phyloP scores from a whole-genome alignment of 108 stramenopile genomes.

The Cyclotella baltica region DNA sequence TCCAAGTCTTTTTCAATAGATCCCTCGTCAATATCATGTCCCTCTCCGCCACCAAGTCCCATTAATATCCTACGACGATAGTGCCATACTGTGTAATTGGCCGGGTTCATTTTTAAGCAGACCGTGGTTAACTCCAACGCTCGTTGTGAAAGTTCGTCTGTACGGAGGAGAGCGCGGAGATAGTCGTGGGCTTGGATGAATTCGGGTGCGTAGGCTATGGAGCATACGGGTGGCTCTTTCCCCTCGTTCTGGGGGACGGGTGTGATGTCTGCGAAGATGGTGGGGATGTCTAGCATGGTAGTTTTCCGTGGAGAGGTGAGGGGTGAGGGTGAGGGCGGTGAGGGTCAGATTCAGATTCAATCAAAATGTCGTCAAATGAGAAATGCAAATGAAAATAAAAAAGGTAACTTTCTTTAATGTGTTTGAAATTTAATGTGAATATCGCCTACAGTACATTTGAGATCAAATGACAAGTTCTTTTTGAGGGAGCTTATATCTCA shows the following conservation, averaged over 20 bases:
- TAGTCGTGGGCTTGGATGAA: slow-evolving; percentile 87
- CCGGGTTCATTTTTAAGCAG: slow-evolving; percentile 91
- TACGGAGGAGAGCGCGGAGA: slow-evolving; percentile 82
- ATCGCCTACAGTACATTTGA: no score
- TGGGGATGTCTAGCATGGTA: slow-evolving; percentile 34
- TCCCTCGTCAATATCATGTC: slow-evolving; percentile 31
- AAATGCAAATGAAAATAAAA: no score
- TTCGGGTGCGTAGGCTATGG: slow-evolving; percentile 86
- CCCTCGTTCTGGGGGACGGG: slow-evolving; percentile 94
- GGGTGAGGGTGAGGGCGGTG: background rate
- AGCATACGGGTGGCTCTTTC: slow-evolving; percentile 80
- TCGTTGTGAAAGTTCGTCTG: slow-evolving; percentile 78
- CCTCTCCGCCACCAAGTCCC: slow-evolving; percentile 26
- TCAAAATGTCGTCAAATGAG: no score
- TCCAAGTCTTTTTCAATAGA: slow-evolving; percentile 68
- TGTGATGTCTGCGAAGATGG: slow-evolving; percentile 68
- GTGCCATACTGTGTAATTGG: slow-evolving; percentile 98
- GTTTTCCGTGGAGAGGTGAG: background rate
- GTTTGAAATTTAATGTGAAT: no score
- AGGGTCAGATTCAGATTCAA: no score
- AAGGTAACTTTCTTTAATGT: background rate
- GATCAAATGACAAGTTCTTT: no score
- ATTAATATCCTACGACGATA: slow-evolving; percentile 84
- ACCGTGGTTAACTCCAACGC: slow-evolving; percentile 82
- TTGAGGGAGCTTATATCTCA: no score